Percentiles rank a stretch among this genome's conserved stretches.
Conservation (phyloP, 2,329 filamentous ascomycete species). For the Biscogniauxia sp. region DNA sequence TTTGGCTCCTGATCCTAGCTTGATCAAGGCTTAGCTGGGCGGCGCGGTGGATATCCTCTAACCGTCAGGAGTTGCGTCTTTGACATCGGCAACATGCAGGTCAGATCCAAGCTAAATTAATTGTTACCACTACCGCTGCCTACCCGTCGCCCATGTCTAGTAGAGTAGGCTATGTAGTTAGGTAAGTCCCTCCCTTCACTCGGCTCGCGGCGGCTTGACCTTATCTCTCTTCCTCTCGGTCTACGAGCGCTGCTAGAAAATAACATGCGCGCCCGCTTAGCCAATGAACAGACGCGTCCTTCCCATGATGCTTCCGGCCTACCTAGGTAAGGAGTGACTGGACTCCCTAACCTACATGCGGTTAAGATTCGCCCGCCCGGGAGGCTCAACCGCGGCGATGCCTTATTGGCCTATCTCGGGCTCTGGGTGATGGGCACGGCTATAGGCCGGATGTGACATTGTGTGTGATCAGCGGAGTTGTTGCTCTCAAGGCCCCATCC, state of each 20-base stretch:
- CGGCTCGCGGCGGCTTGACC: conserved; percentile 5
- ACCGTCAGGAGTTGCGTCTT: background rate
- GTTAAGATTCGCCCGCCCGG: background rate
- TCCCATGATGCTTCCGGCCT: background rate
- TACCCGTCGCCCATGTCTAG: background rate
- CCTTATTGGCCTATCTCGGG: background rate
- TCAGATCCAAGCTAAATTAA: background rate
- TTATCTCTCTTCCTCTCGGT: conserved; percentile 8
- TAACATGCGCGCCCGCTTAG: background rate
- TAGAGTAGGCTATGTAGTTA: background rate
- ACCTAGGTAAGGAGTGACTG: background rate
- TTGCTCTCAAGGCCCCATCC: background rate
- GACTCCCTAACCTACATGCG: background rate
- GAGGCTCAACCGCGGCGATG: conserved; percentile 2
- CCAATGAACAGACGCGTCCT: background rate
- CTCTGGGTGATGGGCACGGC: background rate
- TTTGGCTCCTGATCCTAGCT: background rate
- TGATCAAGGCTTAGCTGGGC: background rate
- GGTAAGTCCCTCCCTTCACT: background rate
- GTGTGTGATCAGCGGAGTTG: background rate
- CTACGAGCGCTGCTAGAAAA: background rate
- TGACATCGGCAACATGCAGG: background rate
- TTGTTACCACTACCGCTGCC: background rate
- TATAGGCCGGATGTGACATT: background rate
- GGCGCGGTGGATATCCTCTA: background rate